A percentile compares a stretch with the other conserved stretches of the same genome.
These are phyloP conservation scores for Protomyces arabidopsidicola DNA, from an alignment of 1,139 yeast genomes.

Conservation along the genomic window DNA sequence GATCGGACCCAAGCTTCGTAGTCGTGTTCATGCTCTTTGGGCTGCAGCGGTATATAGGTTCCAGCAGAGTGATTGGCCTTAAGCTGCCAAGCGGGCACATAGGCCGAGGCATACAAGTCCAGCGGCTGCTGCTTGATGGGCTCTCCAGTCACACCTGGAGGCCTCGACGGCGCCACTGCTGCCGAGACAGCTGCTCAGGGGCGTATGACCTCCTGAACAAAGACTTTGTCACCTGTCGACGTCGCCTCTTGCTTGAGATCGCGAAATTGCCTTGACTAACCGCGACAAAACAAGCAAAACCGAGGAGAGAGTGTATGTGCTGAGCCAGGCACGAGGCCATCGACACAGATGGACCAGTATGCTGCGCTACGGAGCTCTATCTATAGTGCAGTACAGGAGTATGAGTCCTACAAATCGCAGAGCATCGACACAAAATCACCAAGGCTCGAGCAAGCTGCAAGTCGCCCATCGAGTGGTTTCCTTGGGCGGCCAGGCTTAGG, in stretches of 20 bases:
- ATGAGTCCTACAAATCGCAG: constrained; percentile 19
- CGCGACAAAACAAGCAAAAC: no score
- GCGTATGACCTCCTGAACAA: no score
- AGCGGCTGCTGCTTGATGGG: not conserved
- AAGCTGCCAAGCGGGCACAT: not conserved
- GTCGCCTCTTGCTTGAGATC: no score
- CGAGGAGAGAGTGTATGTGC: no score
- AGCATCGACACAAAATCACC: not conserved
- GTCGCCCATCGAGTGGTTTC: not conserved
- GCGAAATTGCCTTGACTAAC: no score
- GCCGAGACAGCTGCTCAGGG: not conserved
- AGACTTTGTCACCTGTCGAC: no score
- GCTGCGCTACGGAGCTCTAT: constrained; percentile 12
- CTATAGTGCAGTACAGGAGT: constrained; percentile 6
- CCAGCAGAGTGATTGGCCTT: not conserved
- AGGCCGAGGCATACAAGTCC: not conserved
- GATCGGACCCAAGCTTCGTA: not conserved
- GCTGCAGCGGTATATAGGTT: not conserved
- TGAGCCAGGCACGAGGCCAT: no score
- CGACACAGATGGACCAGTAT: constrained; percentile 5
- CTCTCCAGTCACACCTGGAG: not conserved
- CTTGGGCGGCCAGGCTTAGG: not conserved
- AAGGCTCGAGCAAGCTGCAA: not conserved
- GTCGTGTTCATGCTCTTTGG: not conserved
- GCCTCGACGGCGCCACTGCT: not conserved